Percentiles rank a stretch among this genome's conserved stretches.
These are phyloP conservation scores for Lentinus tigrinus DNA, from an alignment of 768 basidiomycete species.

Conservation along the genomic window DNA sequence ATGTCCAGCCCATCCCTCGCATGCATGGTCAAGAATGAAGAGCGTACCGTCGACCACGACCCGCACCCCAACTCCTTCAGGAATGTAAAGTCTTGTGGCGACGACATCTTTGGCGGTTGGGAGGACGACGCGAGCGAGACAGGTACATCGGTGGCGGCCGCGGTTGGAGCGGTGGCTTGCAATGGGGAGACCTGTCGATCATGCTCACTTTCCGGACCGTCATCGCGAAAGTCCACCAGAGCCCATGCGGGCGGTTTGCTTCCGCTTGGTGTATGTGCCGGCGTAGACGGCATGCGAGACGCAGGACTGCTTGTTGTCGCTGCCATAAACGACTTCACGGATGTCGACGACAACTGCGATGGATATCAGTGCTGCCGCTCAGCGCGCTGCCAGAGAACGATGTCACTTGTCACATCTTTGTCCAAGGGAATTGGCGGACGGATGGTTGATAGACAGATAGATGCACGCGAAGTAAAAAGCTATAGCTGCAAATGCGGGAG, in stretches of 20 bases:
- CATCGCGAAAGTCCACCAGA: not conserved
- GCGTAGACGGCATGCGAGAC: not conserved
- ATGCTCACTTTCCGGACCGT: not conserved
- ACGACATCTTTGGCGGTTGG: not conserved
- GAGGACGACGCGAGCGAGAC: not conserved
- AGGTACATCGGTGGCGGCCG: not conserved
- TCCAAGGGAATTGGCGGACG: not conserved
- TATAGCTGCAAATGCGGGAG: not conserved
- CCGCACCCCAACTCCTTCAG: constrained; percentile 11
- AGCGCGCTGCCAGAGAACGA: not conserved
- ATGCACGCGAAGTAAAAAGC: too few relatives aligned
- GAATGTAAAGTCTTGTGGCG: constrained; percentile 9
- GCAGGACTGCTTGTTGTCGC: constrained; percentile 1
- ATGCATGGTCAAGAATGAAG: not conserved
- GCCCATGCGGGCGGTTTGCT: not conserved
- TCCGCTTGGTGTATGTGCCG: not conserved
- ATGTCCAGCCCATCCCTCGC: not conserved
- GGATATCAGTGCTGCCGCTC: not conserved
- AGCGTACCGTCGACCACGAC: constrained; percentile 15
- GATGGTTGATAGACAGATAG: too few relatives aligned
- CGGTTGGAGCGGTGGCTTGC: constrained; percentile 8
- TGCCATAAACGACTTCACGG: not conserved
- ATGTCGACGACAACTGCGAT: too few relatives aligned
- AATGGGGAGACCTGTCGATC: not conserved
- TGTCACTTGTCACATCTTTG: not conserved